Evolutionary conservation across 2,329 filamentous ascomycete species (phyloP).

Genomic region (Endocalyx cinctus): DNA sequence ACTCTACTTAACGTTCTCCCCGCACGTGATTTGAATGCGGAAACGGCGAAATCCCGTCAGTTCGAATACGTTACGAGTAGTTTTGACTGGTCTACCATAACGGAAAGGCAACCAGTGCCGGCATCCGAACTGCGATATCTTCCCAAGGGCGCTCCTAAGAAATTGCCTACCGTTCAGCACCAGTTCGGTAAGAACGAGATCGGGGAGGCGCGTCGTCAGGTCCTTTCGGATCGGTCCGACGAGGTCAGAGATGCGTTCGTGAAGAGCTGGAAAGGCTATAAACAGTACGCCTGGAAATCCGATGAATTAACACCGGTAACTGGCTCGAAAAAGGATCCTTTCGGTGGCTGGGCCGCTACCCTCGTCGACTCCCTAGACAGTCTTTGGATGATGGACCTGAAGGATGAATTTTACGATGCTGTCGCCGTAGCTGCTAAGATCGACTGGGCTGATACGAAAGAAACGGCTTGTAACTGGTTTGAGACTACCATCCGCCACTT

Average conservation of each 20-base stretch:
- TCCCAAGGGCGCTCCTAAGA: conserved; percentile 6
- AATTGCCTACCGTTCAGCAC: conserved; percentile 7
- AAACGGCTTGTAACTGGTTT: conserved; percentile 37
- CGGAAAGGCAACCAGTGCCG: conserved; percentile 6
- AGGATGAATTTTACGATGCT: conserved; percentile 52
- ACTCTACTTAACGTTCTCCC: background rate
- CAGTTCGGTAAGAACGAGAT: conserved; percentile 1
- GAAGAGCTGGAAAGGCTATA: conserved; percentile 42
- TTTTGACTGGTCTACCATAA: conserved; percentile 11
- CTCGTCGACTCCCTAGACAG: conserved; percentile 58
- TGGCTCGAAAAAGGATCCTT: conserved; percentile 40
- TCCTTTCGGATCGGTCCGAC: conserved; percentile 15
- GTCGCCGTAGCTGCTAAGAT: conserved; percentile 43
- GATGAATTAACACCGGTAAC: conserved; percentile 49
- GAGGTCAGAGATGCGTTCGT: conserved; percentile 33
- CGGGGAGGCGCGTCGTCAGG: conserved; percentile 1
- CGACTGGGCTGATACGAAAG: conserved; percentile 41
- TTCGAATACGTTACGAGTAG: conserved; percentile 3
- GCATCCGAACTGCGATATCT: conserved; percentile 5
- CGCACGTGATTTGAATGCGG: background rate
- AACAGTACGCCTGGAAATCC: conserved; percentile 44
- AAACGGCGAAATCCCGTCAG: background rate
- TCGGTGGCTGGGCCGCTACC: conserved; percentile 49
- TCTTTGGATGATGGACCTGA: conserved; percentile 57
- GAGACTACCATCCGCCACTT: conserved; percentile 44